Base-by-base conservation (phyloP, 306 rosid species). In the Malus asiatica region DNA sequence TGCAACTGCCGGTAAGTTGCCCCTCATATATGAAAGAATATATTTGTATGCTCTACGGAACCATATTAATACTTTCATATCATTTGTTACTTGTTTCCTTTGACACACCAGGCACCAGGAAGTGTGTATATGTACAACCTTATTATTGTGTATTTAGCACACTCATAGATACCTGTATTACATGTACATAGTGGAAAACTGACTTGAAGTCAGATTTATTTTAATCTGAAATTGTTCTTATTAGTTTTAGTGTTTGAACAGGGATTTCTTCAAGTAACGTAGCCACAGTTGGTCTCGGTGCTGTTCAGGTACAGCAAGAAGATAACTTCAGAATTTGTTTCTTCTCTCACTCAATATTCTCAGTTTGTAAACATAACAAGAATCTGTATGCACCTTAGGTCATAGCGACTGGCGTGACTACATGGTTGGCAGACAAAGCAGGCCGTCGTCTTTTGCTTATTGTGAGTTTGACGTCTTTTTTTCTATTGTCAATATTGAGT, bases 261-360 rank as follows among this genome's bases (percentile, higher is more conserved):
- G 97, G 97, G 78, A 73, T 95, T 72, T 80, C 73, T 63, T 95
- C 97, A 14, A 86, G 96, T 78, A 84, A 88, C 25, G 89, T 33
- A 11, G 99, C 97, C 20, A 95, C 99, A 72, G 71, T 79, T 76
- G 97, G 96, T 81, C 85, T 95, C 79, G 99, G 99, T 65, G 97
- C 89, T 74, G 74, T 92, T 83, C 99, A 92, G 99, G 97, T 95
- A 88, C 70, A 75, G 74, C 73, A 78, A 48, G 72, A 73, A 75
- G 38, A 29, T 59, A 73, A 78, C 61, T 38, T 61, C 44, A 25
- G 52, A 8, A 16, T 76, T 66, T 20, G 22, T 48, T 71, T 84
- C 45, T 48, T 30, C 65, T 35, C 42, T 40, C 73, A 42, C 70
- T 45, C 44, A 65, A 66, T 71, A 61, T 76, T 83, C 70, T 80